A percentile compares a stretch with the other conserved stretches of the same genome.
phyloP scores from a whole-genome alignment of 768 basidiomycete genomes.

The Paxillus rubicundulus region DNA sequence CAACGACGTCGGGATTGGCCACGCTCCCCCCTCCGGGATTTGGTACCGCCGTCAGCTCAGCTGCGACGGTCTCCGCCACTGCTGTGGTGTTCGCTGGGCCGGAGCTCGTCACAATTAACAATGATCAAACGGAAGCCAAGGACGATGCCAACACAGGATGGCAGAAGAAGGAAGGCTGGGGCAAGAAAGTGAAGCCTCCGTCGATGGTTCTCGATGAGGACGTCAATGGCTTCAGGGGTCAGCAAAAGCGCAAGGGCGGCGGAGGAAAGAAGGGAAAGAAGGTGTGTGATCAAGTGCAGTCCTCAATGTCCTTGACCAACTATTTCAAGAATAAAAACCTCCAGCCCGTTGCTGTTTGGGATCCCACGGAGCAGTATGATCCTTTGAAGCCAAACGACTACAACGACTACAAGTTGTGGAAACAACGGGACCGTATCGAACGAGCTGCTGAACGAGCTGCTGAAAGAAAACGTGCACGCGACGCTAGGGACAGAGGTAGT shows the following conservation, averaged over 20 bases:
- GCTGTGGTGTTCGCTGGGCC: slow-evolving; percentile 75
- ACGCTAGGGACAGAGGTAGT: slow-evolving; percentile 45
- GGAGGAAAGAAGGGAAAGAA: slow-evolving; percentile 56
- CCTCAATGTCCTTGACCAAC: slow-evolving; percentile 1
- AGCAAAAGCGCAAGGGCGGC: slow-evolving; percentile 49
- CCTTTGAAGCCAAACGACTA: slow-evolving; percentile 85
- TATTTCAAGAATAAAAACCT: slow-evolving; percentile 56
- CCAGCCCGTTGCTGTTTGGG: slow-evolving; percentile 59
- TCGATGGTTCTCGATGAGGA: slow-evolving; percentile 90
- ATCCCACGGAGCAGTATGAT: slow-evolving; percentile 78
- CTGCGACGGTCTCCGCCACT: slow-evolving; percentile 41
- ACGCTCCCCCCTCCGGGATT: slow-evolving; percentile 30
- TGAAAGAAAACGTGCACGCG: slow-evolving; percentile 57
- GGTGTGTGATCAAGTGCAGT: slow-evolving; percentile 35
- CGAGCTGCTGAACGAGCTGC: slow-evolving; percentile 58
- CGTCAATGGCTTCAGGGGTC: slow-evolving; percentile 74
- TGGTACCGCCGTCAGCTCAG: slow-evolving; percentile 26
- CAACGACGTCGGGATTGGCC: slow-evolving; percentile 26
- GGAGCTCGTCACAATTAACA: slow-evolving; percentile 39
- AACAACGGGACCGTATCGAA: slow-evolving; percentile 72
- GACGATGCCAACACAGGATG: slow-evolving; percentile 32
- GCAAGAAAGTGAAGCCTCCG: slow-evolving; percentile 86
- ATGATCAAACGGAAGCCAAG: slow-evolving; percentile 27
- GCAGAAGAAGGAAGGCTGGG: slow-evolving; percentile 64
- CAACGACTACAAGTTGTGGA: slow-evolving; percentile 83